Evolutionary conservation across 108 stramenopile species (phyloP), one percentile per base, ranked within the genome.

Genomic region (Nannochloropsis gaditana): DNA sequence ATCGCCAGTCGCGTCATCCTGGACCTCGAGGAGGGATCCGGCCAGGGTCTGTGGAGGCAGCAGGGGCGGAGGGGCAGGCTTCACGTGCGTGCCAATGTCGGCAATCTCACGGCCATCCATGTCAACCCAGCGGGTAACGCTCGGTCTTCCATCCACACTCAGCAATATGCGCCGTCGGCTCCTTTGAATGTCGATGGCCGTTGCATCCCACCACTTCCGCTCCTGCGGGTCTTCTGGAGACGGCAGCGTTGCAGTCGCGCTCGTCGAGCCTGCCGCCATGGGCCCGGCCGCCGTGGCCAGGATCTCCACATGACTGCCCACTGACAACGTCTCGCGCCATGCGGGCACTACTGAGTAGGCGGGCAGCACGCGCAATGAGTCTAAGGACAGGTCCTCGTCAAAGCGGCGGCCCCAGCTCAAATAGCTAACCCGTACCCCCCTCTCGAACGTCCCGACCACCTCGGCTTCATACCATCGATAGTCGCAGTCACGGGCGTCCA

Each of bases 381-480:
- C 59, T n/a, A 73, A 73, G 59, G 19, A 15, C 59, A 73, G 59
- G 6, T 73, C 59, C 59, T 73, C 59, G n/a, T 73, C 59, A 73
- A 73, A 73, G 19, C 59, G 15, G 19, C n/a, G 15, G 4, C 59
- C 59, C 59, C 59, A 73, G n/a, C 59, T 73, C n/a, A 73, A n/a
- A 73, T 73, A 73, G n/a, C 59, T 73, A 15, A 73, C 59, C 15
- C 59, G 59, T 73, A 73, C 59, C 59, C 59, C 59, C n/a, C 59
- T n/a, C 15, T 15, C 19, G 6, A 73, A 73, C 59, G n/a, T n/a
- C 2, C 59, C 59, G n/a, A 73, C n/a, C 3, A 73, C 59, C 59
- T 73, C 59, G 19, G 59, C 59, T 73, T 73, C 59, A 73, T 73
- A 73, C 59, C 59, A 73, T 6, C 59, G 59, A 73, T 73, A 73